These are phyloP conservation scores for Calonectria honghensis DNA, from an alignment of 2,329 filamentous ascomycete genomes.

Conservation along the genomic window DNA sequence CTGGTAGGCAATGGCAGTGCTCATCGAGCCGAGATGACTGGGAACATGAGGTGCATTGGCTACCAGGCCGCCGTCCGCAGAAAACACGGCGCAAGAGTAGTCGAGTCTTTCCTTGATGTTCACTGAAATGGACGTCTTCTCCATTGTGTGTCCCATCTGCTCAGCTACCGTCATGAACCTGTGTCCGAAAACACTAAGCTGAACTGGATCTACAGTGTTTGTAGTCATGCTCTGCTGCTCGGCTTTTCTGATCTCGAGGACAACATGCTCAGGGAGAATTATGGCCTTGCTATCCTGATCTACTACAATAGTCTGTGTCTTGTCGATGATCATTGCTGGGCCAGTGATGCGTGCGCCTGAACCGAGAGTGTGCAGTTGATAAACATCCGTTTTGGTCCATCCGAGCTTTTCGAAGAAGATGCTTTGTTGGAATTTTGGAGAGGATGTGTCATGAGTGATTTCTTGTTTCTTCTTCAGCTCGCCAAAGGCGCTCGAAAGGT, in stretches of 20 bases:
- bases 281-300: slow-evolving; percentile 64
- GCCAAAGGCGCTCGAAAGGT: slow-evolving; percentile 52
- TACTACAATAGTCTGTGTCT: slow-evolving; percentile 84
- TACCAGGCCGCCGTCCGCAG: slow-evolving; percentile 81
- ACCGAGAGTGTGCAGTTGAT: slow-evolving; percentile 49
- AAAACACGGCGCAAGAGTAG: slow-evolving; percentile 86
- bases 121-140: slow-evolving; percentile 84
- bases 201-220: slow-evolving; percentile 79
- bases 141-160: slow-evolving; percentile 85
- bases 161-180: slow-evolving; percentile 89
- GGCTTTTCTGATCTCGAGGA: slow-evolving; percentile 58
- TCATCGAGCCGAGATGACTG: slow-evolving; percentile 85
- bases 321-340: slow-evolving; percentile 83
- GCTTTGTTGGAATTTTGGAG: slow-evolving; percentile 46
- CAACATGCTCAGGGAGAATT: slow-evolving; percentile 59
- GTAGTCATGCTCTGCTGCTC: slow-evolving; percentile 43
- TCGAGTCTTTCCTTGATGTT: slow-evolving; percentile 88
- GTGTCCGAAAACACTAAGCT: slow-evolving; percentile 84
- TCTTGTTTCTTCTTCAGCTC: slow-evolving; percentile 49
- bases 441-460: slow-evolving; percentile 36
- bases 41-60: slow-evolving; percentile 85
- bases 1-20: slow-evolving; percentile 82
- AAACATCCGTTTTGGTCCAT: slow-evolving; percentile 54
- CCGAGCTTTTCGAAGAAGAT: slow-evolving; percentile 54
- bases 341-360: slow-evolving; percentile 62